phyloP scores from a whole-genome alignment of 805 yeast genomes.

The Myxozyma geophila region DNA sequence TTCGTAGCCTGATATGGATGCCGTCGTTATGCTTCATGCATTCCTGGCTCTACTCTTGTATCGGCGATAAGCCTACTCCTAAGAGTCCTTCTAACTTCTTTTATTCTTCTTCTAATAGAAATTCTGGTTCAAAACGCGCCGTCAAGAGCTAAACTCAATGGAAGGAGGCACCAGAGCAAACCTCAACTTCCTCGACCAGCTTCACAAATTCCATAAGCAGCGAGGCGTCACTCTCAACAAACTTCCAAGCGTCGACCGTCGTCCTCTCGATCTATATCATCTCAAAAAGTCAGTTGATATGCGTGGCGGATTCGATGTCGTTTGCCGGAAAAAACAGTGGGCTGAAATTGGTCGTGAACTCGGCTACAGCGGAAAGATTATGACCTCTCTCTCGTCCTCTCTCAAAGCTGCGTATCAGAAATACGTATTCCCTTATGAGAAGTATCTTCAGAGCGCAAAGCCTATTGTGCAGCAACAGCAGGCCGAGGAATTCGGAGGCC shows the following conservation, averaged over 20 bases:
- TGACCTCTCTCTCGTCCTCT: slow-evolving; percentile 72
- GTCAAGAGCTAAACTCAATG: slow-evolving; percentile 45
- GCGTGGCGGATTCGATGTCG: slow-evolving; percentile 42
- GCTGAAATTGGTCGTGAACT: slow-evolving; percentile 81
- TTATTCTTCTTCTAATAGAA: slow-evolving; percentile 14
- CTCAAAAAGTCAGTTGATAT: slow-evolving; percentile 41
- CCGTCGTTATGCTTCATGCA: neutral
- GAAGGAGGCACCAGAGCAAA: slow-evolving; percentile 45
- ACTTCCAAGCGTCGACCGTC: slow-evolving; percentile 41
- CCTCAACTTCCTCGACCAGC: slow-evolving; percentile 44
- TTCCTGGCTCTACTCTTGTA: neutral
- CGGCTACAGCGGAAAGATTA: slow-evolving; percentile 72
- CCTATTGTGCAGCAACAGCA: slow-evolving; percentile 34
- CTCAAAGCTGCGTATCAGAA: slow-evolving; percentile 55
- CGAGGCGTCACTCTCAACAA: slow-evolving; percentile 35
- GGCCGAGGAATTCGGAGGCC: slow-evolving; percentile 33
- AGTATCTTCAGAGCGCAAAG: slow-evolving; percentile 37
- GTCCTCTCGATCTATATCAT: slow-evolving; percentile 42
- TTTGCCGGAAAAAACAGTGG: slow-evolving; percentile 55
- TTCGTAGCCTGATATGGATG: neutral
- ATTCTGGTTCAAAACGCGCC: slow-evolving; percentile 45
- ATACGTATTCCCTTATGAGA: slow-evolving; percentile 41
- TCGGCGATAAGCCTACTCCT: too few relatives aligned
- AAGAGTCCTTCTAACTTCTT: neutral
- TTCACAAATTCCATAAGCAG: slow-evolving; percentile 44